These are phyloP conservation scores for Bromus sterilis DNA, from an alignment of 176 grass and related monocot species.

Conservation along the genomic window DNA sequence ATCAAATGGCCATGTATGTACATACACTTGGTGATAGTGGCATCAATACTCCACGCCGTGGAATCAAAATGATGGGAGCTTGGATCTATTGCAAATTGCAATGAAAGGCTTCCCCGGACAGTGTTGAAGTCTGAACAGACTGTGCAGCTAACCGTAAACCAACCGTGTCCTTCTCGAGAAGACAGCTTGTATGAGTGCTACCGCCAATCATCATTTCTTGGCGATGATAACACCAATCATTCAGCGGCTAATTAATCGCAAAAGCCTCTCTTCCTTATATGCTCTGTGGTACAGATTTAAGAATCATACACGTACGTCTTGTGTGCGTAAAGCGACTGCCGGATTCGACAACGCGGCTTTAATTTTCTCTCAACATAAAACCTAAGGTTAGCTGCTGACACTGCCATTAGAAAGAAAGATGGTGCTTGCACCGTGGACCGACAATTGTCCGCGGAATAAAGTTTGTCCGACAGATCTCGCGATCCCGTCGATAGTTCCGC, in stretches of 20 bases:
- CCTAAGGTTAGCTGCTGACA: constrained; percentile 23
- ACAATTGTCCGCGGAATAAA: neutral
- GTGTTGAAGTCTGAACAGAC: neutral
- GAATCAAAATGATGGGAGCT: neutral
- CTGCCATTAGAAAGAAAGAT: neutral
- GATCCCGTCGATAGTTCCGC: neutral
- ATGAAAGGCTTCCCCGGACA: neutral
- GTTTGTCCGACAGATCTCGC: neutral
- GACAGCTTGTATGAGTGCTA: neutral
- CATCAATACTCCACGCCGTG: neutral
- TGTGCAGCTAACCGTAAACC: neutral
- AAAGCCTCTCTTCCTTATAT: neutral
- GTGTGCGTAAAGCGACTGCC: neutral
- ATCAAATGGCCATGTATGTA: neutral
- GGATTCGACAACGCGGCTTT: neutral
- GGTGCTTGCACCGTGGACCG: neutral
- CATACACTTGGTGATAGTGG: neutral
- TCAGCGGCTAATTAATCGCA: neutral
- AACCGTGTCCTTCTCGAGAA: neutral
- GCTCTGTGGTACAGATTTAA: neutral
- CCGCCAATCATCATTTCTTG: neutral
- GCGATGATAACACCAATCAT: neutral
- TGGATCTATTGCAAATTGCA: neutral
- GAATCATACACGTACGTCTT: constrained; percentile 1
- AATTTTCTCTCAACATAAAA: neutral